Percentiles rank a stretch among this genome's conserved stretches.
Conservation (phyloP, 805 yeast genomes). For the Suhomyces emberorum region DNA sequence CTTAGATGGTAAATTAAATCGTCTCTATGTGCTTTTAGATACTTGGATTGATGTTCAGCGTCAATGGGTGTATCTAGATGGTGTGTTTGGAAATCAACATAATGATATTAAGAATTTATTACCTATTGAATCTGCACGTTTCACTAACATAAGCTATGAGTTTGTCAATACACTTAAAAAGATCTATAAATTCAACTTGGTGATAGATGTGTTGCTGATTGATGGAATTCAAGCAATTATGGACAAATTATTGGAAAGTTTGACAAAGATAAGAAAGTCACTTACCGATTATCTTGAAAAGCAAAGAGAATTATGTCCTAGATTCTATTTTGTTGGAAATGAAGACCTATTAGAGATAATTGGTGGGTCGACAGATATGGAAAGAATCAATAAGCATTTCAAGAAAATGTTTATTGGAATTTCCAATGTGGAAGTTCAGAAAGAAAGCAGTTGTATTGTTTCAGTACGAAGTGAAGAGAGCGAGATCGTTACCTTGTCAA, state of each 20-base stretch:
- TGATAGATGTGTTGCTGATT: conserved; percentile 53
- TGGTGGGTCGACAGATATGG: conserved; percentile 55
- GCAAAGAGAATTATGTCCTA: conserved; percentile 72
- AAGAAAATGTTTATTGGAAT: conserved; percentile 73
- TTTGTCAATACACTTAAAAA: conserved; percentile 49
- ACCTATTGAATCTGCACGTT: conserved; percentile 68
- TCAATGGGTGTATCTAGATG: conserved; percentile 85
- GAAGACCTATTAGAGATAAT: conserved; percentile 83
- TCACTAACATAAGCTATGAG: conserved; percentile 60
- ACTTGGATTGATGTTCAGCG: conserved; percentile 81
- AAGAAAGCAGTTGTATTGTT: conserved; percentile 28
- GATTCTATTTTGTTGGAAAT: conserved; percentile 86
- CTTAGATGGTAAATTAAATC: conserved; percentile 56
- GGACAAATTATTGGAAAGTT: conserved; percentile 51
- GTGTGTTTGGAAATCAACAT: conserved; percentile 58
- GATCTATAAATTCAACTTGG: conserved; percentile 46
- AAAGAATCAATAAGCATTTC: conserved; percentile 54
- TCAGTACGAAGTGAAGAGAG: conserved; percentile 64
- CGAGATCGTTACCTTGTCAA: conserved; percentile 47
- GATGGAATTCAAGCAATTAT: conserved; percentile 48
- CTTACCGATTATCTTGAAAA: conserved; percentile 74
- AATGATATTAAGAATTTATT: conserved; percentile 59
- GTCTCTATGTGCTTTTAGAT: conserved; percentile 51
- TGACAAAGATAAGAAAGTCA: conserved; percentile 58
- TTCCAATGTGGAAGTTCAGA: conserved; percentile 35